Conservation (phyloP, 768 basidiomycete genomes). For the Termitomyces sp. region DNA sequence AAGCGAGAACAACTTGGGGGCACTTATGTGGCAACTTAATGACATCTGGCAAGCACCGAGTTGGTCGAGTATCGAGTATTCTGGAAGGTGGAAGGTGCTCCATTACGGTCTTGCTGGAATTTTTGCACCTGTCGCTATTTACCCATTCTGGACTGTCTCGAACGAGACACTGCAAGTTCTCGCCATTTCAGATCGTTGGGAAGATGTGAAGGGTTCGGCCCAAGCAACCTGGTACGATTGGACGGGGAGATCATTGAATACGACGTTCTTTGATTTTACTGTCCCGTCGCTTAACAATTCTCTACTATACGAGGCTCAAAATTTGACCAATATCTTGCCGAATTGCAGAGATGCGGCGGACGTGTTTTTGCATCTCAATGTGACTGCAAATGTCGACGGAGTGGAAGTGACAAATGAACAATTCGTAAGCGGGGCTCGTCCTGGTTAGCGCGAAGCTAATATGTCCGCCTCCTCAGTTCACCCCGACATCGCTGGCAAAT, state of each 20-base stretch:
- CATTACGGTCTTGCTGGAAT: constrained; percentile 43
- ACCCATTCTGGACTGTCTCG: constrained; percentile 51
- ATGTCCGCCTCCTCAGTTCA: constrained; percentile 33
- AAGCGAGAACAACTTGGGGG: constrained; percentile 55
- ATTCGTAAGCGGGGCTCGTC: constrained; percentile 31
- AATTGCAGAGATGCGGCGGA: constrained; percentile 31
- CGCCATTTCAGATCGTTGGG: constrained; percentile 49
- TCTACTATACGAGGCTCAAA: constrained; percentile 32
- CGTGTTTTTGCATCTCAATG: constrained; percentile 47
- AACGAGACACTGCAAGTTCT: constrained; percentile 43
- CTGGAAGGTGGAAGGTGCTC: constrained; percentile 56
- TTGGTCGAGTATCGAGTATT: constrained; percentile 53
- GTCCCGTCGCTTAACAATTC: constrained; percentile 49
- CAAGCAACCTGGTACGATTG: constrained; percentile 58
- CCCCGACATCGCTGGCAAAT: constrained; percentile 41
- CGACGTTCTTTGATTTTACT: constrained; percentile 32
- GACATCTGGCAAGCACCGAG: constrained; percentile 58
- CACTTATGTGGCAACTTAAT: constrained; percentile 55
- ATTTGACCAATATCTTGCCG: constrained; percentile 42
- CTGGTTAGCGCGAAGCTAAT: not conserved
- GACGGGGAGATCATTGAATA: constrained; percentile 35
- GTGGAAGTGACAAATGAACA: constrained; percentile 44
- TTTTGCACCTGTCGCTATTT: constrained; percentile 44
- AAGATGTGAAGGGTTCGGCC: constrained; percentile 37
- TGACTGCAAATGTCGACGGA: constrained; percentile 38